phyloP scores from a whole-genome alignment of 345 rosid species.

The Populus pruinosa region DNA sequence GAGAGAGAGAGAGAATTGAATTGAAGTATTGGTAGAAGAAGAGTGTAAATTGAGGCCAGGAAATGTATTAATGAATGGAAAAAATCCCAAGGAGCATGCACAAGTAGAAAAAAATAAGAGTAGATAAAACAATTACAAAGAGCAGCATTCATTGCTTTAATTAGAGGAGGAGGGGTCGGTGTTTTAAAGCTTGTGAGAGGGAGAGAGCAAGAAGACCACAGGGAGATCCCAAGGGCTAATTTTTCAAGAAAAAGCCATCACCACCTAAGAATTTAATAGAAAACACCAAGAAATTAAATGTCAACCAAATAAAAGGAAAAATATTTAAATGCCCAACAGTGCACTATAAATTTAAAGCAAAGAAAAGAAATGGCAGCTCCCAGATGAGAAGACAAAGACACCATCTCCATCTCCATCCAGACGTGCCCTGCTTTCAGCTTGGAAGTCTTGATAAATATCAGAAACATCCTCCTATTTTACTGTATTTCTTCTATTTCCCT shows the following conservation, averaged over 20 bases:
- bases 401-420: no score
- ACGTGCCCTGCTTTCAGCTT: not conserved
- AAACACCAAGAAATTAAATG: constrained; percentile 60
- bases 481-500: not conserved
- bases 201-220: constrained; percentile 1
- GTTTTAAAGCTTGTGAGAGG: constrained; percentile 16
- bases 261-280: constrained; percentile 53
- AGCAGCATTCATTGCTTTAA: constrained; percentile 51
- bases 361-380: constrained; percentile 31
- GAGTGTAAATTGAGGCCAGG: constrained; percentile 54
- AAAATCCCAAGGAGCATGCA: constrained; percentile 41
- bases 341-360: constrained; percentile 16
- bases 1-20: constrained; percentile 41
- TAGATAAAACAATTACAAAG: constrained; percentile 38
- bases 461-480: not conserved
- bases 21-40: constrained; percentile 50
- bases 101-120: constrained; percentile 22
- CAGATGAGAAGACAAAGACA: not conserved
- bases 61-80: constrained; percentile 43
- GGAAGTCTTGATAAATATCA: not conserved
- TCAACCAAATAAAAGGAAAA: constrained; percentile 47
- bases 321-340: constrained; percentile 24
- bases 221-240: constrained; percentile 29
- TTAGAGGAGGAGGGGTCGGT: constrained; percentile 22
- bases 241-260: constrained; percentile 15